phyloP scores from a whole-genome alignment of 2,329 filamentous ascomycete genomes.

The Diaporthe citri region DNA sequence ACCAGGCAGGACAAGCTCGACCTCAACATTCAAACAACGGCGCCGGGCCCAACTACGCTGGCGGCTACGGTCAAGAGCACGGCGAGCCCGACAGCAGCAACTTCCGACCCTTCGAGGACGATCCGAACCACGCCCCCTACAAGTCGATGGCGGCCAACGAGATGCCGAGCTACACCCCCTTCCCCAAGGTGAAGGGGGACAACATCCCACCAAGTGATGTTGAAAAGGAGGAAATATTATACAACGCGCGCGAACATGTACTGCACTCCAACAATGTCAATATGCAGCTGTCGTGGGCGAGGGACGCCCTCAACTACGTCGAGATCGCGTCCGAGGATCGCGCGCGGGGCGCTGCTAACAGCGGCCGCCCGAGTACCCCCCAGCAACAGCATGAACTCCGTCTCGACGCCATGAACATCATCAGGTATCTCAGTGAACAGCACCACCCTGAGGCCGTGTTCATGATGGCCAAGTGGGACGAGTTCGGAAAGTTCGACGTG shows the following conservation, averaged over 20 bases:
- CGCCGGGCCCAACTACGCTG: slow-evolving; percentile 46
- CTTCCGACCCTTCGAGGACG: slow-evolving; percentile 59
- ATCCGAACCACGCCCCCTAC: slow-evolving; percentile 49
- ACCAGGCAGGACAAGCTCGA: slow-evolving; percentile 73
- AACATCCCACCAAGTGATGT: slow-evolving; percentile 95
- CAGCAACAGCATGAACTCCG: slow-evolving; percentile 89
- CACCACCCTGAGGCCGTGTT: slow-evolving; percentile 95
- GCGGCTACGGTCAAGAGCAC: slow-evolving; percentile 51
- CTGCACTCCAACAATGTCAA: slow-evolving; percentile 94
- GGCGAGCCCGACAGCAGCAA: slow-evolving; percentile 55
- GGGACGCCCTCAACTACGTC: slow-evolving; percentile 90
- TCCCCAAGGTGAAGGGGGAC: slow-evolving; percentile 86
- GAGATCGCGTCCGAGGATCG: slow-evolving; percentile 86
- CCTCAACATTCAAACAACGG: slow-evolving; percentile 49
- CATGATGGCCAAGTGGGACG: slow-evolving; percentile 95
- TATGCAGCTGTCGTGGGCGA: slow-evolving; percentile 97
- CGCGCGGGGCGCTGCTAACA: slow-evolving; percentile 67
- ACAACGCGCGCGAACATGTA: slow-evolving; percentile 85
- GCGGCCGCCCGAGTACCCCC: slow-evolving; percentile 78
- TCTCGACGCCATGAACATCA: slow-evolving; percentile 90
- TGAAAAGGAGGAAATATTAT: slow-evolving; percentile 90
- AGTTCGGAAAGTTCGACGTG: slow-evolving; percentile 96
- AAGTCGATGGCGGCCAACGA: slow-evolving; percentile 59
- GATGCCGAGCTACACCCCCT: slow-evolving; percentile 87
- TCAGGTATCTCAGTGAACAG: slow-evolving; percentile 90